These are phyloP conservation scores for Boletellus sp. DNA, from an alignment of 768 basidiomycete species.

Conservation along the genomic window DNA sequence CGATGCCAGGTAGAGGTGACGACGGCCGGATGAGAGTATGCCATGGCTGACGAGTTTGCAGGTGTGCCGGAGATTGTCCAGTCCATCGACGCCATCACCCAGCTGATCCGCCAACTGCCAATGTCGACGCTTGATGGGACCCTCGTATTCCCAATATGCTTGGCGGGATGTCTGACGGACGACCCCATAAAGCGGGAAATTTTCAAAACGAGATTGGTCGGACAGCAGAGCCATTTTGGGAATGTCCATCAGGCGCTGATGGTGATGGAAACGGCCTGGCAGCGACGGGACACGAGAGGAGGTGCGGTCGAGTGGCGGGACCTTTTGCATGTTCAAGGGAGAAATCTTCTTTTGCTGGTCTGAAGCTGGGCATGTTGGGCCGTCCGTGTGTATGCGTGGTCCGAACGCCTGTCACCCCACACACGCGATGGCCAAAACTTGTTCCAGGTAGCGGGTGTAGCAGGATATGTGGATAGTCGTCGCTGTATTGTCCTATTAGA, in stretches of 20 bases:
- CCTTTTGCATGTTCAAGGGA: conserved; percentile 36
- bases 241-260: conserved; percentile 55
- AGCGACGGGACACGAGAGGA: conserved; percentile 55
- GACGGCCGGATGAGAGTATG: background rate
- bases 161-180: conserved; percentile 73
- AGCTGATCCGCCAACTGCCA: conserved; percentile 50
- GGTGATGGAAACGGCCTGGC: conserved; percentile 69
- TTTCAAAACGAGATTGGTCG: conserved; percentile 53
- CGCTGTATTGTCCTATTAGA: conserved; percentile 12
- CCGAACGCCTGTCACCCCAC: conserved; percentile 20
- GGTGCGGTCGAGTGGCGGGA: conserved; percentile 59
- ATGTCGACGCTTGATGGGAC: conserved; percentile 61
- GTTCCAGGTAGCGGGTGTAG: conserved; percentile 3
- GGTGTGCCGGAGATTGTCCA: conserved; percentile 68
- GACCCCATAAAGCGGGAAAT: conserved; percentile 55
- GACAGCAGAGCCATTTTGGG: conserved; percentile 54
- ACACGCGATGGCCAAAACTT: conserved; percentile 6
- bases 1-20: conserved; percentile 58
- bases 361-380: conserved; percentile 16
- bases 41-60: conserved; percentile 27
- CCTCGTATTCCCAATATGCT: conserved; percentile 67
- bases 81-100: conserved; percentile 53
- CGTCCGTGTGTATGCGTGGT: background rate
- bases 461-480: conserved; percentile 14
- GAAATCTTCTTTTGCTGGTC: conserved; percentile 28